A percentile compares a stretch with the other conserved stretches of the same genome.
phyloP scores from a whole-genome alignment of 257 asterid species.

The Anisodus acutangulus region DNA sequence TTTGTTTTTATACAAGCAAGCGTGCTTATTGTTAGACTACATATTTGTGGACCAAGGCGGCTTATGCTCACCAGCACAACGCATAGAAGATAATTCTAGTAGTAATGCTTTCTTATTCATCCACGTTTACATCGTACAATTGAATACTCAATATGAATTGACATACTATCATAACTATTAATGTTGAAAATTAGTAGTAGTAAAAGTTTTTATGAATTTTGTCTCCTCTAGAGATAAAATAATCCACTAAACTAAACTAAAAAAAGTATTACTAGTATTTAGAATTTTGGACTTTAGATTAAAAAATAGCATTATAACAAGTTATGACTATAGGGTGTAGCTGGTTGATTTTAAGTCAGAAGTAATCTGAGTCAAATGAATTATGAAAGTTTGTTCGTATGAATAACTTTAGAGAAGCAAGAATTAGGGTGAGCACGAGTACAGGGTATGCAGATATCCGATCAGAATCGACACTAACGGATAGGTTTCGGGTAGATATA shows the following conservation, averaged over 20 bases:
- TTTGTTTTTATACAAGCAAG: not conserved
- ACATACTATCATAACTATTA: not conserved
- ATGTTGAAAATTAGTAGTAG: not conserved
- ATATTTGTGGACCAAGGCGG: conserved; percentile 2
- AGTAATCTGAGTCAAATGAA: not conserved
- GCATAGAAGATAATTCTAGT: not conserved
- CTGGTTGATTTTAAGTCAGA: not conserved
- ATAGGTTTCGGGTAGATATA: too few species aligned
- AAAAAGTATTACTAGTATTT: not conserved
- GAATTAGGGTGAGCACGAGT: too few species aligned
- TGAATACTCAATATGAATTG: not conserved
- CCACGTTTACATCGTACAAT: not conserved
- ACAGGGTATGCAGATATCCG: too few species aligned
- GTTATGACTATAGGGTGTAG: not conserved
- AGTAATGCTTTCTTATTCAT: not conserved
- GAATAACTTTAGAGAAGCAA: not conserved
- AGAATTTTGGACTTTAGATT: not conserved
- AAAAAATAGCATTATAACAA: not conserved
- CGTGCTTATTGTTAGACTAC: not conserved
- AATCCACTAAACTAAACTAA: not conserved
- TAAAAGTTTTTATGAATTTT: not conserved
- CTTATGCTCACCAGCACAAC: conserved; percentile 3
- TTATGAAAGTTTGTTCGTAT: not conserved
- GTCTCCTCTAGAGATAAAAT: too few species aligned
- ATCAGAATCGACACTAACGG: too few species aligned